phyloP scores from a whole-genome alignment of 345 rosid genomes.

The Citrus mangshanensis region DNA sequence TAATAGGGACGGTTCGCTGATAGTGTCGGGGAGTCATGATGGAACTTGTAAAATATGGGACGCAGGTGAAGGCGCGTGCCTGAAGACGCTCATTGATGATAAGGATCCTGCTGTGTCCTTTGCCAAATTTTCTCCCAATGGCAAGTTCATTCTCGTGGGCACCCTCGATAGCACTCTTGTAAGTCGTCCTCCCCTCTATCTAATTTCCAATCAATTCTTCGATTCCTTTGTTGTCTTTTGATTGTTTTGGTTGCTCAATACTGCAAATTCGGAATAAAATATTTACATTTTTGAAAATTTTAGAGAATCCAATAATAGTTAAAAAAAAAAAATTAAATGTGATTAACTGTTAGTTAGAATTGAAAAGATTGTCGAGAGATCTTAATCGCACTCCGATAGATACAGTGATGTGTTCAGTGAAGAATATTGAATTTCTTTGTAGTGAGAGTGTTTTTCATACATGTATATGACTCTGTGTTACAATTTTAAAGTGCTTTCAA shows the following conservation, averaged over 20 bases:
- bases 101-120: constrained; percentile 76
- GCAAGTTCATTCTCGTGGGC: constrained; percentile 84
- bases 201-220: neutral
- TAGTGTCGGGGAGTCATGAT: constrained; percentile 86
- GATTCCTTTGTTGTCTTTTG: neutral
- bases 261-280: neutral
- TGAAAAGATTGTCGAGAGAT: neutral
- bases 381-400: neutral
- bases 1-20: constrained; percentile 88
- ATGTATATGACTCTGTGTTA: neutral
- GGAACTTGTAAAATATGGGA: constrained; percentile 97
- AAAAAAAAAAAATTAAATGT: neutral
- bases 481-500: neutral
- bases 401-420: neutral
- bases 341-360: neutral
- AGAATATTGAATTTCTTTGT: neutral
- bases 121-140: constrained; percentile 90
- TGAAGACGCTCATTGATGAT: constrained; percentile 81
- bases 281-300: neutral
- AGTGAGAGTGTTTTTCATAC: neutral
- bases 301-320: neutral
- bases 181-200: constrained; percentile 22
- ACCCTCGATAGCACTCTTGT: constrained; percentile 88
- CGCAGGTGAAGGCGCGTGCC: constrained; percentile 62
- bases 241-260: neutral